These are phyloP conservation scores for Gynandropsis gynandra DNA, from an alignment of 345 rosid genomes.

Conservation along the genomic window DNA sequence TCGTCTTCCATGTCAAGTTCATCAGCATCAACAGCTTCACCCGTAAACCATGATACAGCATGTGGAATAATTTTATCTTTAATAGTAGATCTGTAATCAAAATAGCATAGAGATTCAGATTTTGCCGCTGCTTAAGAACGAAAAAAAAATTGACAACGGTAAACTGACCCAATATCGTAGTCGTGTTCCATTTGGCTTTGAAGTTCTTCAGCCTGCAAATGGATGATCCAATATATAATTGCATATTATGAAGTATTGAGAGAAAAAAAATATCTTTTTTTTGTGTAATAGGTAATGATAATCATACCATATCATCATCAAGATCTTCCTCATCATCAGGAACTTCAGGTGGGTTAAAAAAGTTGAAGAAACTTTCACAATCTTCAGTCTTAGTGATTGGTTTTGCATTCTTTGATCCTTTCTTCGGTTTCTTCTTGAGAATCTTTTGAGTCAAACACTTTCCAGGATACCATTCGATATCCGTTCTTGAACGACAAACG, in stretches of 20 bases:
- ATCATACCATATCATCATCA: conserved; percentile 75
- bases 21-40: conserved; percentile 79
- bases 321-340: conserved; percentile 92
- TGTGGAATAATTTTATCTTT: conserved; percentile 83
- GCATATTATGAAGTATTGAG: background rate
- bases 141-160: conserved; percentile 2
- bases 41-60: conserved; percentile 96
- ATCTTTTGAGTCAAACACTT: conserved; percentile 86
- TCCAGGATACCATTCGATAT: conserved; percentile 95
- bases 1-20: conserved; percentile 56
- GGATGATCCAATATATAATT: background rate
- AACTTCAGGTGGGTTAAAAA: conserved; percentile 88
- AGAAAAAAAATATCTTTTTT: background rate
- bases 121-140: background rate
- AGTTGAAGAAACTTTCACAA: conserved; percentile 92
- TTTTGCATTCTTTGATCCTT: conserved; percentile 88
- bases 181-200: conserved; percentile 96
- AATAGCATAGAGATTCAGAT: background rate
- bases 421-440: conserved; percentile 93
- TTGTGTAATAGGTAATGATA: background rate
- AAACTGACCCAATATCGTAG: conserved; percentile 82
- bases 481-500: conserved; percentile 40
- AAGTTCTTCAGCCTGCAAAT: conserved; percentile 83
- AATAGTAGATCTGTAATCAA: conserved; percentile 59
- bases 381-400: conserved; percentile 84